Evolutionary conservation across 768 basidiomycete genomes (phyloP).

Genomic region (Tylopilus sp.): DNA sequence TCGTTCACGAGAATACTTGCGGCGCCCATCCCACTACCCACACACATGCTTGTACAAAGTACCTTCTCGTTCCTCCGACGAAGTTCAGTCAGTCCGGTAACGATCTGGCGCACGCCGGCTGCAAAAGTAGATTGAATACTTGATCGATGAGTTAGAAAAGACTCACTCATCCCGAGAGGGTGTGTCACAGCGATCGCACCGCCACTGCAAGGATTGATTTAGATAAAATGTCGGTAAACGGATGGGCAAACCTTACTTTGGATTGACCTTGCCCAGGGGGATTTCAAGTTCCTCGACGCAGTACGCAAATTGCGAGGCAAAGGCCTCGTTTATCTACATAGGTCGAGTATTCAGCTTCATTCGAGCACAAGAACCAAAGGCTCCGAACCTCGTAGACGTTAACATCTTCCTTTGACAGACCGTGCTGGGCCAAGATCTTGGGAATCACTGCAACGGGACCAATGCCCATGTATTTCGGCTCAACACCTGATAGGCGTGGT

Average conservation of each 20-base stretch:
- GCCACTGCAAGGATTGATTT: conserved; percentile 48
- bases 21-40: conserved; percentile 89
- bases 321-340: conserved; percentile 80
- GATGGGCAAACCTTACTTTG: conserved; percentile 51
- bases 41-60: conserved; percentile 78
- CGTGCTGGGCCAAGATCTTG: conserved; percentile 57
- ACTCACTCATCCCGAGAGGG: conserved; percentile 81
- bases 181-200: conserved; percentile 84
- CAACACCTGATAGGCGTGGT: conserved; percentile 48
- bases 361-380: not conserved
- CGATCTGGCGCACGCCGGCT: conserved; percentile 86
- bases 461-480: conserved; percentile 78
- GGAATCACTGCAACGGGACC: conserved; percentile 71
- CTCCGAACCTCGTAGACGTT: conserved; percentile 67
- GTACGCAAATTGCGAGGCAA: conserved; percentile 92
- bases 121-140: conserved; percentile 17
- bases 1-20: conserved; percentile 81
- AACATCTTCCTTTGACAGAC: conserved; percentile 67
- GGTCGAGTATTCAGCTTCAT: not conserved
- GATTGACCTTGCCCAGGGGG: conserved; percentile 79
- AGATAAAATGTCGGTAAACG: not conserved
- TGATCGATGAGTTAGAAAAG: not conserved
- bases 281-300: conserved; percentile 79
- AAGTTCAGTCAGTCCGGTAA: conserved; percentile 83
- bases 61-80: conserved; percentile 63